Evolutionary conservation across 306 rosid species (phyloP).

Genomic region (Corylus americana): DNA sequence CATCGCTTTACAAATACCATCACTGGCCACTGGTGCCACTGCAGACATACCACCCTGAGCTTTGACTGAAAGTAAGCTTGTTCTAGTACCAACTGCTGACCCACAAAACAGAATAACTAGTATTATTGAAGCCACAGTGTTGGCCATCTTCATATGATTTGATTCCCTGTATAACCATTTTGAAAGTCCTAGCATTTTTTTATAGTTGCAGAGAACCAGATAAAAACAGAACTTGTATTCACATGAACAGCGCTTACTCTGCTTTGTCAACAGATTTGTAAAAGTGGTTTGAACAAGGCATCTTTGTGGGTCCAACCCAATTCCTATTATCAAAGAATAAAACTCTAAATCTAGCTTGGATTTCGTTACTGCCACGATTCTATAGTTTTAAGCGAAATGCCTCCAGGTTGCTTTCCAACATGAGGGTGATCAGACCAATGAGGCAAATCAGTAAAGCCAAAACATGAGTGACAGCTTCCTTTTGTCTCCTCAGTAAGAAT

Average conservation of each 20-base stretch:
- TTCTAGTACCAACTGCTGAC: conserved; percentile 22
- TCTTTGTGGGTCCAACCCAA: conserved; percentile 22
- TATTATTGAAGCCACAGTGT: conserved; percentile 24
- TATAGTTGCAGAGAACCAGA: conserved; percentile 22
- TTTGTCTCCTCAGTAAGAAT: not conserved
- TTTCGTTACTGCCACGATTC: conserved; percentile 26
- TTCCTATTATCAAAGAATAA: not conserved
- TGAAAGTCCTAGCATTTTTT: conserved; percentile 4
- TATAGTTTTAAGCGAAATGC: conserved; percentile 23
- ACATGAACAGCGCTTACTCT: conserved; percentile 16
- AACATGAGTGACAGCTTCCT: conserved; percentile 1
- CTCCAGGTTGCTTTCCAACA: conserved; percentile 13
- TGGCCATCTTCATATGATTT: conserved; percentile 36
- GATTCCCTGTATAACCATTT: not conserved
- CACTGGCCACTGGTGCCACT: conserved; percentile 5
- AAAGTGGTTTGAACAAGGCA: conserved; percentile 29
- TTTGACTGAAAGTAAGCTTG: conserved; percentile 5
- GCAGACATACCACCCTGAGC: conserved; percentile 12
- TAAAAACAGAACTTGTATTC: conserved; percentile 24
- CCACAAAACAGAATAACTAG: conserved; percentile 24
- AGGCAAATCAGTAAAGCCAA: conserved; percentile 28
- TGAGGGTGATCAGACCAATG: conserved; percentile 16
- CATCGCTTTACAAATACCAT: conserved; percentile 59
- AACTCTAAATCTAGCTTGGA: conserved; percentile 2
- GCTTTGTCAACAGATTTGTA: conserved; percentile 17